Evolutionary conservation across 495 filamentous ascomycete species (phyloP), one percentile per base, ranked within the genome.

Genomic region (Bacidia rubella): DNA sequence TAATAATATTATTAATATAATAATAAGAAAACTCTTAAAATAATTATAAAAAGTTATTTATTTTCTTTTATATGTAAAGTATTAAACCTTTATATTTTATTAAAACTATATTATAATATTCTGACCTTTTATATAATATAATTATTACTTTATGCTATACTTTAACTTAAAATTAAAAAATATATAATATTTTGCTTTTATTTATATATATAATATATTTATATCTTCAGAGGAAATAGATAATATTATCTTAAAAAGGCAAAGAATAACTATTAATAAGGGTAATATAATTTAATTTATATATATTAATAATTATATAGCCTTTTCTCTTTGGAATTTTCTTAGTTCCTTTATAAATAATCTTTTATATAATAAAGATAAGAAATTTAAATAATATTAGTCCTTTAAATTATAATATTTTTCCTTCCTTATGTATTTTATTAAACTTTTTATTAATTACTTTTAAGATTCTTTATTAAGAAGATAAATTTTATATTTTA

Each of bases 1-100:
- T 49, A 49, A 49, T 20, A 41, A 54, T 48, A 54, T 57, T 32
- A 21, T 57, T 29, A 41, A 57, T 57, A 24, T 55, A 50, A 17
- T 29, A 46, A 12, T 49, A 9, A 3, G 10, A 1, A 44, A 44
- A 44, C 5, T 54, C 19, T n/a, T 9, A 9, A 2, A 26, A 27
- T 12, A 9, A 23, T 11, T 23, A 42, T 21, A 54, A 22, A 3
- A 47, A 24, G 4, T 32, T 17, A 44, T 54, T 32, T 19, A 54
- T 54, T 32, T 54, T 23, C 7, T 21, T n/a, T 21, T 54, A 32
- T 15, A 54, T 26, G 32, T 44, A 44, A 9, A 44, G 19, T 9
- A 44, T 22, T 5, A 17, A 44, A 9, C 20, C 19, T 44, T 44
- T 44, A 22, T 44, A 44, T 5, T 17, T 17, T 44, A 44, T 44